Evolutionary conservation across 108 stramenopile species (phyloP).

Genomic region (Stephanodiscus triporus): DNA sequence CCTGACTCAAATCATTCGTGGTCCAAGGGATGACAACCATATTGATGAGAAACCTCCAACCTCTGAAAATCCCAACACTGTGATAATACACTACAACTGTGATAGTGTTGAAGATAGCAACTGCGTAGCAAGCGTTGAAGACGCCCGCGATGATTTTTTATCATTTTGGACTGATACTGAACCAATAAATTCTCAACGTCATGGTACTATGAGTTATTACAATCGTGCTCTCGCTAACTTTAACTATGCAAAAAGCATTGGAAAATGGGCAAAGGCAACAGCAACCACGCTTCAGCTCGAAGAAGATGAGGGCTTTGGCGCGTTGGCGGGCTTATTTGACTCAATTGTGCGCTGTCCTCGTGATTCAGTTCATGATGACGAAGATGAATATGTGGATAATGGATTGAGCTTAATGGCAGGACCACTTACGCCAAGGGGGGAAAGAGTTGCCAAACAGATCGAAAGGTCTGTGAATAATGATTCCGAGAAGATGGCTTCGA

Average conservation of each 20-base stretch:
- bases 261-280: slow-evolving; percentile 31
- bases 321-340: slow-evolving; percentile 25
- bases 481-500: slow-evolving; percentile 8
- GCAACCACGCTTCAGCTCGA: slow-evolving; percentile 9
- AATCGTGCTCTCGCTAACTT: slow-evolving; percentile 11
- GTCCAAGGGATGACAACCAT: slow-evolving; percentile 4
- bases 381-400: background rate
- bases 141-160: slow-evolving; percentile 11
- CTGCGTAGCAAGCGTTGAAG: slow-evolving; percentile 8
- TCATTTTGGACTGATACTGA: slow-evolving; percentile 23
- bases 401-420: background rate
- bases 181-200: slow-evolving; percentile 10
- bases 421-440: slow-evolving; percentile 23
- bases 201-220: slow-evolving; percentile 26
- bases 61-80: background rate
- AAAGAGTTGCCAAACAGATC: slow-evolving; percentile 18
- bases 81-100: background rate
- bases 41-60: slow-evolving; percentile 12
- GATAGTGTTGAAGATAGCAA: slow-evolving; percentile 5
- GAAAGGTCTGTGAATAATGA: slow-evolving; percentile 20
- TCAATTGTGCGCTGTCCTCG: background rate
- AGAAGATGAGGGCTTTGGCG: slow-evolving; percentile 22
- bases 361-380: background rate
- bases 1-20: slow-evolving; percentile 24
- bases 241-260: background rate